Conservation (phyloP, 2,329 filamentous ascomycete genomes). For the Cercospora sesami region DNA sequence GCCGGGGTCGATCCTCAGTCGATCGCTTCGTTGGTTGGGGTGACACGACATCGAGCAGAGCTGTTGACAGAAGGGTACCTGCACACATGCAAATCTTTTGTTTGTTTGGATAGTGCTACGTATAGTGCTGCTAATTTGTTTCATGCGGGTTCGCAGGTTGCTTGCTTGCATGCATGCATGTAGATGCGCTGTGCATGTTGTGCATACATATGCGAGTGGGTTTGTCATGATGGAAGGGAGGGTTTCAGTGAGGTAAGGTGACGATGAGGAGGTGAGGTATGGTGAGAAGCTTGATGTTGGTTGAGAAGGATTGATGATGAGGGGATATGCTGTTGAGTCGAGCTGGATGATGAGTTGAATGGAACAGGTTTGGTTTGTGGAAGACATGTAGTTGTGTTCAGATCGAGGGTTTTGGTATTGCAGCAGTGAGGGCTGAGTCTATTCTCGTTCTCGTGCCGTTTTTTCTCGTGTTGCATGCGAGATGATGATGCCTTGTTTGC, state of each 20-base stretch:
- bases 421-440: background rate
- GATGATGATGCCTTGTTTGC: background rate
- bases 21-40: background rate
- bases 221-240: background rate
- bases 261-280: background rate
- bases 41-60: background rate
- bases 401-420: background rate
- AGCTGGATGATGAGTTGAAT: background rate
- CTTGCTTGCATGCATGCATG: background rate
- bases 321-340: background rate
- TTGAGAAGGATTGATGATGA: background rate
- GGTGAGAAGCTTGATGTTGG: background rate
- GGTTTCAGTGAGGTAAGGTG: background rate
- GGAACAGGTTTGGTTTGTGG: background rate
- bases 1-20: background rate
- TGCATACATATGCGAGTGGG: constrained; percentile 1
- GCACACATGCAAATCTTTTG: background rate
- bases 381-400: background rate
- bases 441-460: background rate
- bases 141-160: constrained; percentile 2
- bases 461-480: background rate
- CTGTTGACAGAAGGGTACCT: background rate
- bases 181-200: background rate
- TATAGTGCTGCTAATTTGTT: background rate
- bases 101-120: background rate